phyloP scores from a whole-genome alignment of 2,329 filamentous ascomycete species.

The Sclerotinia glacialis region DNA sequence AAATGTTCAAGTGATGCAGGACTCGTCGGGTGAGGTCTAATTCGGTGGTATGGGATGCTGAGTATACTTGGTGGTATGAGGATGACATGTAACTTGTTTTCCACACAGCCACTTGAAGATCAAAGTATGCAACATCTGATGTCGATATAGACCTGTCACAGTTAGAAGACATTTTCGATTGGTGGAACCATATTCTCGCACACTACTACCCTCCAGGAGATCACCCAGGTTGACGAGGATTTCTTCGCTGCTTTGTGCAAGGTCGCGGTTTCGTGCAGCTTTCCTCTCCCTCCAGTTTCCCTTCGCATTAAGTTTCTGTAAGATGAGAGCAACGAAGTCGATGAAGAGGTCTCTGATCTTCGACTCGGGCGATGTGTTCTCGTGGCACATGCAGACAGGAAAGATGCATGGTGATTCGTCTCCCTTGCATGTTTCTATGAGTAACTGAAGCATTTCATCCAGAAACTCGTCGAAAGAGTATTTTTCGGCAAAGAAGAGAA shows the following conservation, averaged over 20 bases:
- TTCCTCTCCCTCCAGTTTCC: not conserved
- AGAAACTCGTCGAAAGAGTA: not conserved
- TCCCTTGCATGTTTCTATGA: not conserved
- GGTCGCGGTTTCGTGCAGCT: not conserved
- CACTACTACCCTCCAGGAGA: not conserved
- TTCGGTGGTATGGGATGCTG: no score
- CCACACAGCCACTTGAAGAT: no score
- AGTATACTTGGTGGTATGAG: no score
- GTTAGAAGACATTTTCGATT: no score
- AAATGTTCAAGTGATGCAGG: no score
- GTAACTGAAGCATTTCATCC: not conserved
- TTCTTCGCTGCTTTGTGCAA: not conserved
- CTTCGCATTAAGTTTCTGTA: not conserved
- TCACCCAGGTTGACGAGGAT: not conserved
- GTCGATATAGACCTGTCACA: no score
- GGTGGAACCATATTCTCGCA: no score
- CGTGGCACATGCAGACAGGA: not conserved
- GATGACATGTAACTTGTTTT: no score
- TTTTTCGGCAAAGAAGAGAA: not conserved
- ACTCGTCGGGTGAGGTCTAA: no score
- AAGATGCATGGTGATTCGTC: not conserved
- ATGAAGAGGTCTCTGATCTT: not conserved
- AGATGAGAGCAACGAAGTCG: not conserved
- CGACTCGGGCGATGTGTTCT: not conserved
- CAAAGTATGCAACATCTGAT: no score